Percentiles rank a stretch among this genome's conserved stretches.
Evolutionary conservation across 1,284 basidiomycete species (phyloP).

Genomic region (Melampsora occidentalis): DNA sequence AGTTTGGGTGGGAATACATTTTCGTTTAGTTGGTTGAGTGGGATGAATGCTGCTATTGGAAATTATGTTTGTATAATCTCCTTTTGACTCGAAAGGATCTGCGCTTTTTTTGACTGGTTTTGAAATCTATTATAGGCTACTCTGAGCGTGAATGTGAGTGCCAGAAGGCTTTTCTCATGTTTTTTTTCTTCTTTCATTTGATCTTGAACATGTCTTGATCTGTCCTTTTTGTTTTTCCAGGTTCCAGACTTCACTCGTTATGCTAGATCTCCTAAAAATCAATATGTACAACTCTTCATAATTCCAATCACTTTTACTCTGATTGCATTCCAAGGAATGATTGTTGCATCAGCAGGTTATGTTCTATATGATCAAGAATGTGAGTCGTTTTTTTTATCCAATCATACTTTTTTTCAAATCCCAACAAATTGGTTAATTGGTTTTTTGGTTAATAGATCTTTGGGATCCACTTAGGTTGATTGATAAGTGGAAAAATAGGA

Average conservation of each 20-base stretch:
- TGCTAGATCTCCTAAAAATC: conserved; percentile 51
- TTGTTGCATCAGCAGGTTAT: conserved; percentile 61
- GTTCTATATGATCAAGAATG: conserved; percentile 38
- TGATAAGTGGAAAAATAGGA: background rate
- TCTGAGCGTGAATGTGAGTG: conserved; percentile 52
- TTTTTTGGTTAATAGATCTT: background rate
- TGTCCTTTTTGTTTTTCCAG: conserved; percentile 58
- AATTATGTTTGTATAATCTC: conserved; percentile 57
- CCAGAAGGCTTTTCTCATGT: conserved; percentile 30
- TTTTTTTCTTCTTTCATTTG: no score
- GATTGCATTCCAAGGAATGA: conserved; percentile 62
- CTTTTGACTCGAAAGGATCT: background rate
- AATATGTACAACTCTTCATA: conserved; percentile 66
- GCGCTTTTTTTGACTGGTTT: no score
- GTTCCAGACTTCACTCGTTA: conserved; percentile 64
- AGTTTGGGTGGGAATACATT: conserved; percentile 59
- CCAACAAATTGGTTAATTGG: background rate
- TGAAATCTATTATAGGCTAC: no score
- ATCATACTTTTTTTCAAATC: background rate
- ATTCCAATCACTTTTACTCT: conserved; percentile 69
- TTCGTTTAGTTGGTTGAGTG: conserved; percentile 70
- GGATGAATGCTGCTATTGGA: conserved; percentile 67
- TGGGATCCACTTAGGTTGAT: background rate
- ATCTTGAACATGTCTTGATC: conserved; percentile 53
- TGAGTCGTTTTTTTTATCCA: background rate